Percentiles rank a stretch among this genome's conserved stretches.
phyloP scores from a whole-genome alignment of 2,329 filamentous ascomycete genomes.

The Diplocarpon rosae region DNA sequence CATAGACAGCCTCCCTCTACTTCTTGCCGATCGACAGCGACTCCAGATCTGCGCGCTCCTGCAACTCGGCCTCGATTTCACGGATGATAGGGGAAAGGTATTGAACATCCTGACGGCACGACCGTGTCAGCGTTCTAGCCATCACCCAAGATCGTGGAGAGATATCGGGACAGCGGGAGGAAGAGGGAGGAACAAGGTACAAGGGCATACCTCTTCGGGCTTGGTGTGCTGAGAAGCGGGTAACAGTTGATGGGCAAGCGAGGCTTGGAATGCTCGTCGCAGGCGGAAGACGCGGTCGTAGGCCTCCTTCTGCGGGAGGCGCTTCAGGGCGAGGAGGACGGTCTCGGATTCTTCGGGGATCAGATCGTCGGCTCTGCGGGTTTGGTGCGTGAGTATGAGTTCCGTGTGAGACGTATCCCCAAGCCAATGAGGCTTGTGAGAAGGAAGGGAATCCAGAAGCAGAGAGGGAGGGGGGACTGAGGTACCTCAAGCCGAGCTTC shows the following conservation, averaged over 20 bases:
- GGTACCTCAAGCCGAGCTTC: slow-evolving; percentile 79
- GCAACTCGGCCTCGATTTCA: slow-evolving; percentile 55
- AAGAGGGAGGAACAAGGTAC: too few relatives aligned
- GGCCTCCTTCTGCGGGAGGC: slow-evolving; percentile 77
- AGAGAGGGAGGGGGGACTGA: slow-evolving; percentile 19
- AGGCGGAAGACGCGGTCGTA: slow-evolving; percentile 98
- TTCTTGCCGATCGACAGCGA: slow-evolving; percentile 42
- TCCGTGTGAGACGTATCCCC: background rate
- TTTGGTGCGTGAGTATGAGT: slow-evolving; percentile 3
- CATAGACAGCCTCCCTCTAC: slow-evolving; percentile 5
- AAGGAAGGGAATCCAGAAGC: background rate
- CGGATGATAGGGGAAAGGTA: slow-evolving; percentile 59
- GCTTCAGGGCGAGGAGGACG: slow-evolving; percentile 80
- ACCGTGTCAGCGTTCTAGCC: slow-evolving; percentile 15
- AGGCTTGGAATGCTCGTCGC: slow-evolving; percentile 74
- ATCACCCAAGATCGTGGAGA: background rate
- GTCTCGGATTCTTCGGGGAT: slow-evolving; percentile 84
- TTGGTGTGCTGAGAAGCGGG: slow-evolving; percentile 57
- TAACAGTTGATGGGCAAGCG: slow-evolving; percentile 52
- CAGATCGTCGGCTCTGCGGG: slow-evolving; percentile 76
- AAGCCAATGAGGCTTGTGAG: slow-evolving; percentile 8
- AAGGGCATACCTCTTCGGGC: slow-evolving; percentile 44
- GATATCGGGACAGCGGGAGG: too few relatives aligned
- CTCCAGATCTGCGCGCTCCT: slow-evolving; percentile 59
- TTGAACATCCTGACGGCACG: slow-evolving; percentile 42